Evolutionary conservation across 2,329 filamentous ascomycete species (phyloP), one percentile per base, ranked within the genome.

Genomic region (Tolypocladium tundrense): DNA sequence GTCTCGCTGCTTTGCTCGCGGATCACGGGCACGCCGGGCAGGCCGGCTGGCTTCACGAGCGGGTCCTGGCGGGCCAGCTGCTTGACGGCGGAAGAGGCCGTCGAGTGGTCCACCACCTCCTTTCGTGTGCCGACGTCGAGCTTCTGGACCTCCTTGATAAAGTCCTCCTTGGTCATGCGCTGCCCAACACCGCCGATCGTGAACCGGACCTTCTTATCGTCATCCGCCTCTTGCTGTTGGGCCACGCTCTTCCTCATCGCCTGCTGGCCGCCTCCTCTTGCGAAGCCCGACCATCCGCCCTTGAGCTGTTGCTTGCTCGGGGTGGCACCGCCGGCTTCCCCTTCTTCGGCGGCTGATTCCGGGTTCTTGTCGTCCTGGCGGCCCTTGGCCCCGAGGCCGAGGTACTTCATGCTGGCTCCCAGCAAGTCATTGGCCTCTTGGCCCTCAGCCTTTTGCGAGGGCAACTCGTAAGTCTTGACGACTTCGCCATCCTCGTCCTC

Each of bases 401-500:
- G 78, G 59, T 80, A 80, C 65, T 81, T 82, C 41, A 82, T 72
- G 57, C 79, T 72, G 31, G 77, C 72, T 21, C 73, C 71, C 37
- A 80, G 67, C 21, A 73, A 60, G 50, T 72, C 73, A 21, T 64
- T 70, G 21, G 71, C 69, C 14, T 77, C 72, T 59, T 72, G 75
- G 19, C 68, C 68, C 14, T 77, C 75, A 0, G 64, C 60, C 61
- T 79, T 83, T 33, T 82, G 72, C 0, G 79, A 74, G 1, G 88
- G 86, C 35, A 93, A 80, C 62, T 92, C 86, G 68, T 91, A 92
- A 58, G 89, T 86, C 75, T 92, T 92, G 69, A 95, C 82, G 39
- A 95, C 90, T 69, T 95, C 90, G 50, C 90, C 90, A 64, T 92
- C 87, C 70, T 89, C 88, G 61, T 95, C 89, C 73, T 95, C 90